These are phyloP conservation scores for Umbelopsis sp. DNA, from an alignment of 192 early-diverging fungal species.

Conservation along the genomic window DNA sequence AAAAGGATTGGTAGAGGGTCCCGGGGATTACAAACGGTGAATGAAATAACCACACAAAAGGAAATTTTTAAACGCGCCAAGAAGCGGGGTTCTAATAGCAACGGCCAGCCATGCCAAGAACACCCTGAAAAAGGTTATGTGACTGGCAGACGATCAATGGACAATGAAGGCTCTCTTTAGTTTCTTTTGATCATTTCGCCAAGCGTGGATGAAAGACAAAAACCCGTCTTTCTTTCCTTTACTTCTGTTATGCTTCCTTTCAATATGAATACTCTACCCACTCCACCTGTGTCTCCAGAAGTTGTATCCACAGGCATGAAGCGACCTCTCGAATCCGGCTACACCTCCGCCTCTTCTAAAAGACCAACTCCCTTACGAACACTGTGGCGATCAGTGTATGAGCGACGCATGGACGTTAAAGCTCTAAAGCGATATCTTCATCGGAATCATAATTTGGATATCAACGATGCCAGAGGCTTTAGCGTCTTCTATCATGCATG, in stretches of 20 bases:
- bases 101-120: not conserved
- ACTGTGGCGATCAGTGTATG: not conserved
- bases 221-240: not conserved
- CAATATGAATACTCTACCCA: conserved; percentile 11
- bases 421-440: not conserved
- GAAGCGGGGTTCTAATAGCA: not conserved
- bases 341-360: not conserved
- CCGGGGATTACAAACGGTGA: not conserved
- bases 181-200: conserved; percentile 1
- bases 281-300: conserved; percentile 9
- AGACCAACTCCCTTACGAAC: not conserved
- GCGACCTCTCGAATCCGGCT: not conserved
- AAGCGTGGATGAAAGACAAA: not conserved
- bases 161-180: conserved; percentile 7
- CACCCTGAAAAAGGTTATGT: not conserved
- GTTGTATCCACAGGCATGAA: not conserved
- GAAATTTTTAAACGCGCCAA: conserved; percentile 6
- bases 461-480: conserved; percentile 3
- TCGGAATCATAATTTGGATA: not conserved
- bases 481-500: conserved; percentile 4
- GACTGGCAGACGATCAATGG: conserved; percentile 14
- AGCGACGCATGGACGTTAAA: conserved; percentile 1
- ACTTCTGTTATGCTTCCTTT: not conserved
- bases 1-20: not conserved
- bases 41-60: not conserved